Conservation (phyloP, 129 eudicot species). For the Rutidosis leptorrhynchoides region DNA sequence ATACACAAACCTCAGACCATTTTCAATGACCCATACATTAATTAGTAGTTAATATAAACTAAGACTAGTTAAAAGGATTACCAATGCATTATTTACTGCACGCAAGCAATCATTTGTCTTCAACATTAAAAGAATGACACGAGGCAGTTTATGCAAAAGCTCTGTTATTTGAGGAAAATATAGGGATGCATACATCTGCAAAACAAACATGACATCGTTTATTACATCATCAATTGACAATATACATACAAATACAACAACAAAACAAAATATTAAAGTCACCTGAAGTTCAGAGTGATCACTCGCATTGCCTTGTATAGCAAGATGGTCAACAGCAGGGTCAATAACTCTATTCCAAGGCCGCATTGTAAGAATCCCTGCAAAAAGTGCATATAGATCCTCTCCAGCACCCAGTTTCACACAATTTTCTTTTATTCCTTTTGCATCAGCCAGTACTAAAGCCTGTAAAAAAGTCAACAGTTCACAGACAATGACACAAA, state of each 20-base stretch:
- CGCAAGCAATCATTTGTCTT: too few relatives aligned
- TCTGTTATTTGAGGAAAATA: constrained; percentile 89
- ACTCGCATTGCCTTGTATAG: constrained; percentile 55
- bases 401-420: constrained; percentile 89
- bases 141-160: constrained; percentile 78
- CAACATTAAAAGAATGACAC: too few relatives aligned
- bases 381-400: constrained; percentile 81
- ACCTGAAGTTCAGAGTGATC: constrained; percentile 95
- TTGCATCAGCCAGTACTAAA: constrained; percentile 73
- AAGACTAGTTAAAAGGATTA: too few relatives aligned
- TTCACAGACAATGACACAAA: not conserved
- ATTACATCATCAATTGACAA: not conserved
- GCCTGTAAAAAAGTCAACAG: constrained; percentile 45
- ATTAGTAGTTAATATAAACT: too few relatives aligned
- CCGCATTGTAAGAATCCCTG: constrained; percentile 92
- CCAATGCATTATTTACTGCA: too few relatives aligned
- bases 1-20: not conserved
- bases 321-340: constrained; percentile 83
- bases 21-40: too few relatives aligned
- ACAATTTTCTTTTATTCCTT: constrained; percentile 72
- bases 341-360: constrained; percentile 90
- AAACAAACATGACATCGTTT: constrained; percentile 12
- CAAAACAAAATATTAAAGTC: too few relatives aligned
- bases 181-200: constrained; percentile 87
- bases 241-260: too few relatives aligned